These are phyloP conservation scores for Syzygium aqueum DNA, from an alignment of 345 rosid species.

Conservation along the genomic window DNA sequence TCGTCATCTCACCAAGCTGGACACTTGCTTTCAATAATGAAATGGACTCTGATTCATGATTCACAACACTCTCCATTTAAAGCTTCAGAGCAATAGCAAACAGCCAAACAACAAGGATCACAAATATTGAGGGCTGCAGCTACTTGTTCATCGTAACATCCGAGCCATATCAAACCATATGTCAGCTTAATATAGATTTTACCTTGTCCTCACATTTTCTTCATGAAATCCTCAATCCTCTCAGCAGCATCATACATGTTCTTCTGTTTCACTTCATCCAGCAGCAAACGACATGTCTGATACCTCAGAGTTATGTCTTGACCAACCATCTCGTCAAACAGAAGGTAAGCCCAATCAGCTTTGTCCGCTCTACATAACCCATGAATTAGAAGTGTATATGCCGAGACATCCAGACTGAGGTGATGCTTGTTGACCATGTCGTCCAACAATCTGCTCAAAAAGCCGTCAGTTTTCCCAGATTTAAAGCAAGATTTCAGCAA, in stretches of 20 bases:
- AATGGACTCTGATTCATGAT: not conserved
- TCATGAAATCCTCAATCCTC: constrained; percentile 52
- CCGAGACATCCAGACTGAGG: constrained; percentile 65
- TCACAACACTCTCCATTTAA: not conserved
- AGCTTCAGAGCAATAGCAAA: not conserved
- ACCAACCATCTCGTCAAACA: constrained; percentile 68
- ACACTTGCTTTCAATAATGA: not conserved
- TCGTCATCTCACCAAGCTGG: not conserved
- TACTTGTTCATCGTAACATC: not conserved
- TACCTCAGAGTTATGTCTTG: constrained; percentile 57
- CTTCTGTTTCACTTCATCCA: constrained; percentile 51
- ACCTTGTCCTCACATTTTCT: constrained; percentile 21
- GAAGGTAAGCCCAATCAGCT: constrained; percentile 55
- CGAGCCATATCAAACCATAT: not conserved
- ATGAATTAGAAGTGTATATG: constrained; percentile 70
- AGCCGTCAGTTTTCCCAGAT: constrained; percentile 40
- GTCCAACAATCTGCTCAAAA: constrained; percentile 44
- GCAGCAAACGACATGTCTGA: constrained; percentile 51
- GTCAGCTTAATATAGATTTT: not conserved
- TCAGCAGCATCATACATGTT: constrained; percentile 42
- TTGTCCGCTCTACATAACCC: constrained; percentile 58
- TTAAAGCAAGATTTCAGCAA: constrained; percentile 61
- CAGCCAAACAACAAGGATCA: not conserved
- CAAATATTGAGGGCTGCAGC: not conserved
- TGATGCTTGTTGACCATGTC: constrained; percentile 71